A percentile compares a stretch with the other conserved stretches of the same genome.
Conservation (phyloP, 495 filamentous ascomycete species). For the Parathielavia appendiculata region DNA sequence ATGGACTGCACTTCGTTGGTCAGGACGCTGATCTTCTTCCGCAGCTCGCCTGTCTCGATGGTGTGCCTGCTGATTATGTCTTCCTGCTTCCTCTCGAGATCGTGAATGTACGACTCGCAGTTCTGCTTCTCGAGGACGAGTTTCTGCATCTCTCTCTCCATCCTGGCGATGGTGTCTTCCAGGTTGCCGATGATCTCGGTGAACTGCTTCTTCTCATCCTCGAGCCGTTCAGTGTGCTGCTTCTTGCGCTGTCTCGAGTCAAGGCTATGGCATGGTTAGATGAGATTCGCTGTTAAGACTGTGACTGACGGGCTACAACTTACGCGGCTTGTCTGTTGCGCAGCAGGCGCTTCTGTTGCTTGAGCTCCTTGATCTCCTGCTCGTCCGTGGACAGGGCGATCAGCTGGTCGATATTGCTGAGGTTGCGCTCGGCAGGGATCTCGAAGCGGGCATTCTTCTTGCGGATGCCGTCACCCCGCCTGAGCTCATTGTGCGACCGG, state of each 20-base stretch:
- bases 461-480: conserved; percentile 84
- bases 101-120: conserved; percentile 68
- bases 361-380: conserved; percentile 93
- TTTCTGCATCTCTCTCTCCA: conserved; percentile 62
- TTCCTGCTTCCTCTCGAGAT: conserved; percentile 79
- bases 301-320: conserved; percentile 36
- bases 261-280: conserved; percentile 56
- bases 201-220: conserved; percentile 93
- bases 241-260: conserved; percentile 98
- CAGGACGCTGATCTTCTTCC: conserved; percentile 89
- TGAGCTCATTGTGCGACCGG: conserved; percentile 73
- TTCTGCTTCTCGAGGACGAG: conserved; percentile 63
- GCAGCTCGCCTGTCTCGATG: conserved; percentile 86
- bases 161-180: conserved; percentile 69
- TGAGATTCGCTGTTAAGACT: too few relatives aligned
- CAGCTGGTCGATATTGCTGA: conserved; percentile 90
- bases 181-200: conserved; percentile 66
- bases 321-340: conserved; percentile 96
- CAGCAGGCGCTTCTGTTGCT: conserved; percentile 94
- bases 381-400: conserved; percentile 86
- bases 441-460: conserved; percentile 99
- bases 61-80: conserved; percentile 86
- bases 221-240: conserved; percentile 93
- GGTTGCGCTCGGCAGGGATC: conserved; percentile 87
- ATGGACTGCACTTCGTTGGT: conserved; percentile 78